These are phyloP conservation scores for Pseudomonodictys pantanalensis DNA, from an alignment of 495 filamentous ascomycete genomes.

Conservation along the genomic window DNA sequence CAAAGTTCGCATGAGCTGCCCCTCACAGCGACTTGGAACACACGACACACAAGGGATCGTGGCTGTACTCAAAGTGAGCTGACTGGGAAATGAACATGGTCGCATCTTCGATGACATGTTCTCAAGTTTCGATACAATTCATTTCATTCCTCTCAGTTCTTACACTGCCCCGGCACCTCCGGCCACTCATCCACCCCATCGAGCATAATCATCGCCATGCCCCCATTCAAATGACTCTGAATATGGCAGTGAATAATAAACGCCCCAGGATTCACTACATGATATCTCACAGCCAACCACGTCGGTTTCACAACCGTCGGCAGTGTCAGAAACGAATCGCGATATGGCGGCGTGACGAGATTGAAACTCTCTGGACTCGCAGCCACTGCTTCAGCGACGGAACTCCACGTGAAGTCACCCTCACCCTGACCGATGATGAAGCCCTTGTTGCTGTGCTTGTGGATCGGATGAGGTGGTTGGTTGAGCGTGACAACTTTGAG, in stretches of 20 bases:
- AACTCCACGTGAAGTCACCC: slow-evolving; percentile 50
- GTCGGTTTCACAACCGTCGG: slow-evolving; percentile 38
- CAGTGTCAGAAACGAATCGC: slow-evolving; percentile 51
- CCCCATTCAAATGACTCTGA: slow-evolving; percentile 54
- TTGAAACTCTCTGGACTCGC: slow-evolving; percentile 53
- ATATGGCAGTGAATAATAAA: slow-evolving; percentile 63
- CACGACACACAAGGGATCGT: too few species aligned
- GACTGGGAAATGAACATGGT: background rate
- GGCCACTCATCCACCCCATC: slow-evolving; percentile 61
- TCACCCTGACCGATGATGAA: slow-evolving; percentile 54
- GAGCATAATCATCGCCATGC: slow-evolving; percentile 55
- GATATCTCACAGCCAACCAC: slow-evolving; percentile 57
- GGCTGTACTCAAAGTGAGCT: too few species aligned
- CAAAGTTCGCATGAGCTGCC: too few species aligned
- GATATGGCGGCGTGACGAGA: slow-evolving; percentile 50
- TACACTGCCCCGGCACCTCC: slow-evolving; percentile 33
- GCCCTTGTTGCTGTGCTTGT: slow-evolving; percentile 63
- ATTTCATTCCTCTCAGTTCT: slow-evolving; percentile 7
- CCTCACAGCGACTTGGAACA: too few species aligned
- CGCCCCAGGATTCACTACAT: slow-evolving; percentile 57
- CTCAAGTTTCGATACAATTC: background rate
- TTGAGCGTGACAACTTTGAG: slow-evolving; percentile 43
- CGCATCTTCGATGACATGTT: background rate
- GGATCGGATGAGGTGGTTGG: slow-evolving; percentile 55
- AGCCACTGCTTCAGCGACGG: slow-evolving; percentile 52